phyloP scores from a whole-genome alignment of 2,329 filamentous ascomycete genomes.

The Hymenoscyphus infarciens region DNA sequence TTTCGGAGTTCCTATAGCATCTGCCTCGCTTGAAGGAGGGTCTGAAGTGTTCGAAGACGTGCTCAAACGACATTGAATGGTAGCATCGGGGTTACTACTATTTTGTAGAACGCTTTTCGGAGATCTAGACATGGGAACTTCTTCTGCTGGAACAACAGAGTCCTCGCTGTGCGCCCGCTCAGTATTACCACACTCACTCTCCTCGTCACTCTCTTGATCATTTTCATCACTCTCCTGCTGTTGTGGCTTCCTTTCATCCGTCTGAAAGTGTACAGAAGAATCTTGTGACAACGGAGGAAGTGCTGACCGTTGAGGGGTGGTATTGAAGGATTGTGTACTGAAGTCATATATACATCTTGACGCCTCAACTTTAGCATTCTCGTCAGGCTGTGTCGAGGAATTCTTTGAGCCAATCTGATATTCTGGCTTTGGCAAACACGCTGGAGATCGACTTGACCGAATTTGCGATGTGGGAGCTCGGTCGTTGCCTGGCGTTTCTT shows the following conservation, averaged over 20 bases:
- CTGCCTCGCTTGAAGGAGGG: neutral
- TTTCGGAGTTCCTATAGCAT: neutral
- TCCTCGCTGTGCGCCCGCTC: neutral
- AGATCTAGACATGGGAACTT: neutral
- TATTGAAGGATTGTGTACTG: slow-evolving; percentile 27
- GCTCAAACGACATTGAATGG: neutral
- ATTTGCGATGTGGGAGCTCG: neutral
- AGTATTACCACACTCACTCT: neutral
- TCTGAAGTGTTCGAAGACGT: neutral
- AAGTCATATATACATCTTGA: slow-evolving; percentile 11
- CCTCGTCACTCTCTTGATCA: neutral
- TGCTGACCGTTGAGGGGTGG: slow-evolving; percentile 19
- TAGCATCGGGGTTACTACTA: neutral
- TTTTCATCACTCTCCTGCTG: neutral
- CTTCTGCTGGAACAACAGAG: neutral
- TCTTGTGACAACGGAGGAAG: neutral
- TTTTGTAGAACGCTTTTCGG: neutral
- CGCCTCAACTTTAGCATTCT: neutral
- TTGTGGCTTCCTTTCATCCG: neutral
- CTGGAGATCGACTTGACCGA: neutral
- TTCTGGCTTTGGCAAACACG: neutral
- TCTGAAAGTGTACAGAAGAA: neutral
- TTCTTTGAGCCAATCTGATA: neutral
- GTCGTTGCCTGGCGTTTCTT: no score
- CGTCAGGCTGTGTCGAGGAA: neutral